Evolutionary conservation across 139 green algal genomes (phyloP), one percentile per base, ranked within the genome.

Genomic region (Pedinophyceae sp.): DNA sequence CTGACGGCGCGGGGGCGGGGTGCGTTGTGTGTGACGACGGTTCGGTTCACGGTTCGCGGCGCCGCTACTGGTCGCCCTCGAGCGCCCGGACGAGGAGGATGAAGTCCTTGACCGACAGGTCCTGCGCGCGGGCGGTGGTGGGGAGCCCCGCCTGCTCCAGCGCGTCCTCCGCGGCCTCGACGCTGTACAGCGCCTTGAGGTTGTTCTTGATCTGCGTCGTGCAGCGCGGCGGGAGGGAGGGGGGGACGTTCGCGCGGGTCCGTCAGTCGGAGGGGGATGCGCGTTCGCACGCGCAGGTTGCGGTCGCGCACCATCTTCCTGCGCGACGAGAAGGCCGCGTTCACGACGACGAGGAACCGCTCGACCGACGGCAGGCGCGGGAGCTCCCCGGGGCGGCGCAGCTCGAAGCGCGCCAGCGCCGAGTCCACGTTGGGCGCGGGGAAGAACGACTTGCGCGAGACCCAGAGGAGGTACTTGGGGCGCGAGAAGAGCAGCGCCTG

Each of bases 361-460:
- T 52, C 41, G 52, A 82, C 73, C 17, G 46, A 52, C 3, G 48
- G 60, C 50, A 75, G 57, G 25, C 41, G 4, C 10, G 19, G n/a
- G 16, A 66, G 38, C 28, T 65, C 23, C 15, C 4, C 41, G n/a
- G 62, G 52, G 18, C 57, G 53, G 26, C 70, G 56, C 29, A 94
- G 72, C 40, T 58, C 30, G 55, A 94, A 92, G 6, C 71, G 74
- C 3, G 86, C 79, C 15, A 93, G 60, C 0, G 82, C 85, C 7
- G 82, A 80, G 61, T 95, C 72, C 25, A 95, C 86, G 17, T 77
- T 76, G 3, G 84, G 84, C 24, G 65, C 71, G 24, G 28, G 34
- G 41, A 19, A 57, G 45, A 66, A 57, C 26, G 24, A 6, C 6
- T 54, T 54, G 24, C 55, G 46, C n/a, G 24, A 17, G 27, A 71